Base-by-base conservation (phyloP, 768 basidiomycete species). In the Mycena galopus region DNA sequence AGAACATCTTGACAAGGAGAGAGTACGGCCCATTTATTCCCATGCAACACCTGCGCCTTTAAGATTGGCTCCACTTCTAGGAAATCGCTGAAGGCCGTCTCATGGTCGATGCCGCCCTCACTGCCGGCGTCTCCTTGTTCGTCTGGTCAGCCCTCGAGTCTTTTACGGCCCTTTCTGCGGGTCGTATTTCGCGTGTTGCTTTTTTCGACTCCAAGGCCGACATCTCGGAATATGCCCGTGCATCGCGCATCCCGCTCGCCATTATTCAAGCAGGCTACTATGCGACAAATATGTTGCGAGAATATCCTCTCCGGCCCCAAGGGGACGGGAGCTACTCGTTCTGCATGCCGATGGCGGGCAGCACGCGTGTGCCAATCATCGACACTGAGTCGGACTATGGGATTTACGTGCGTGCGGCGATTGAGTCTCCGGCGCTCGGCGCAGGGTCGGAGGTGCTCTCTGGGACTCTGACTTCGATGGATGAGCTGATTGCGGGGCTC, bases 101-200 rank as follows among this genome's bases (percentile, higher is more conserved):
- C 27, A 27, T 73, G 37, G 62, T 73, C 14, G 67, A 73, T 55
- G 61, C 66, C 9, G 66, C 66, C 8, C 21, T 37, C 11, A 60
- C 51, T 10, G 55, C 6, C 16, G 57, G 50, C 12, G 71, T 68
- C 23, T 60, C 63, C 10, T 59, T 67, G 1, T 47, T 73, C 35
- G 33, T 73, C 32, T 73, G 71, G 71, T 73, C 71, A 16, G 55
- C 25, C 9, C 59, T 73, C 51, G 61, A 62, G n/a, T 62, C 71
- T 2, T 30, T 67, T 29, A 60, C 23, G 8, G 59, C 30, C 6
- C 19, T 62, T 16, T 67, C 65, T 21, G 11, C 2, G 2, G 71
- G 71, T 9, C 57, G 58, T 3, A 6, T 61, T 59, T 17, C 44
- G 10, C 29, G 14, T 50, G 65, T 39, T 50, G n/a, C 37, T 17